Evolutionary conservation across 345 rosid species (phyloP).

Genomic region (Durio zibethinus): DNA sequence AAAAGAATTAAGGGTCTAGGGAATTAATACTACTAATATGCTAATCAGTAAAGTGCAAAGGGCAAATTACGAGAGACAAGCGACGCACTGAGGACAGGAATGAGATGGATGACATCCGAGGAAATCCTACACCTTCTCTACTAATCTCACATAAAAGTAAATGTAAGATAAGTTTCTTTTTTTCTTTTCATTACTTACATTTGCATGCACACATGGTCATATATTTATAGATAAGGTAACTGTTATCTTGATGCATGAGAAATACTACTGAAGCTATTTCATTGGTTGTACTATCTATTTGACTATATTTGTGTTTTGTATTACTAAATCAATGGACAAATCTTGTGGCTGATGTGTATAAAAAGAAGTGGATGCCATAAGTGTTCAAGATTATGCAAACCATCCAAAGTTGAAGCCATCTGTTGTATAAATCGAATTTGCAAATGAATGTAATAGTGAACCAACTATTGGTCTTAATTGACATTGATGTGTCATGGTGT

Average conservation of each 20-base stretch:
- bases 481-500: slow-evolving; percentile 52
- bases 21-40: too few relatives aligned
- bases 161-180: too few relatives aligned
- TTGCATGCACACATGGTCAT: too few relatives aligned
- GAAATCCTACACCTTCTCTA: too few relatives aligned
- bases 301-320: neutral
- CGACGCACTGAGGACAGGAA: too few relatives aligned
- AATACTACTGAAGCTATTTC: neutral
- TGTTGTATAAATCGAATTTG: slow-evolving; percentile 49
- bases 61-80: too few relatives aligned
- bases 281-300: neutral
- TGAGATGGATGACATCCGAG: too few relatives aligned
- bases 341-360: neutral
- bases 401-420: slow-evolving; percentile 30
- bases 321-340: neutral
- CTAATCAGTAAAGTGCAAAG: too few relatives aligned
- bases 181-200: too few relatives aligned
- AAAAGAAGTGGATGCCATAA: slow-evolving; percentile 19
- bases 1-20: too few relatives aligned
- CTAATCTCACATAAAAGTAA: too few relatives aligned
- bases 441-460: slow-evolving; percentile 43
- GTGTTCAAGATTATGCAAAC: slow-evolving; percentile 10
- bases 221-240: neutral
- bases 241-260: neutral
- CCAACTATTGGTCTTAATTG: slow-evolving; percentile 61